Evolutionary conservation across 139 green algal genomes (phyloP), one percentile per base, ranked within the genome.

Genomic region (Eudorina sp.): DNA sequence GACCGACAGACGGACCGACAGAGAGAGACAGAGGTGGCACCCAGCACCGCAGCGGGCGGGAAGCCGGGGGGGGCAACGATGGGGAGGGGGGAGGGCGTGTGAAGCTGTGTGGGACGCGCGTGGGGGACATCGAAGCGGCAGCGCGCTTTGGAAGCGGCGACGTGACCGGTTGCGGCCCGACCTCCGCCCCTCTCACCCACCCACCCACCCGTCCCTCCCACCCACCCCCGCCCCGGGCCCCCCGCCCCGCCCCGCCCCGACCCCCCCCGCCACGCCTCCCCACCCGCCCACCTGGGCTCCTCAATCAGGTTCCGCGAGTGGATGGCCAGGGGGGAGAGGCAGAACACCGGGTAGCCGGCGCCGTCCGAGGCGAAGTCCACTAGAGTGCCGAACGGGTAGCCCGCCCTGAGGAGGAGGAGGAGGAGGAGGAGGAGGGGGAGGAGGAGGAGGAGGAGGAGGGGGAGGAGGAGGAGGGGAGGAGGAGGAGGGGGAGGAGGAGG

Each of bases 321-420:
- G 78, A 96, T 95, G 70, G 93, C 88, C 60, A 98, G 75, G 78
- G 95, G 48, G 87, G 92, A 94, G 53, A 95, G 93, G 92, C 94
- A 97, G 94, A 99, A 98, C 77, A 99, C 96, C 14, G 98, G 97
- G 88, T 94, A 92, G 40, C 97, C 97, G 0, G 93, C 96, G 4
- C 96, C 96, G 90, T 99, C 98, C 5, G 92, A 95, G 13, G 97
- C 96, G 94, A 99, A 99, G 90, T 99, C 98, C 6, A 99, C 96
- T 11, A 99, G 92, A 0, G 96, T 98, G 82, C 97, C 98, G 92
- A 99, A 99, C 8, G 98, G 98, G 91, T 99, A 99, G 53, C 97
- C 98, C 0, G 96, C 92, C 5, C 97, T 93, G 18, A 1, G 60
- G 27, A 18, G 38, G 21, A n/a, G 53, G 48, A 40, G 76, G 48